phyloP scores from a whole-genome alignment of 305 asterid genomes.

The Fraxinus greggii region DNA sequence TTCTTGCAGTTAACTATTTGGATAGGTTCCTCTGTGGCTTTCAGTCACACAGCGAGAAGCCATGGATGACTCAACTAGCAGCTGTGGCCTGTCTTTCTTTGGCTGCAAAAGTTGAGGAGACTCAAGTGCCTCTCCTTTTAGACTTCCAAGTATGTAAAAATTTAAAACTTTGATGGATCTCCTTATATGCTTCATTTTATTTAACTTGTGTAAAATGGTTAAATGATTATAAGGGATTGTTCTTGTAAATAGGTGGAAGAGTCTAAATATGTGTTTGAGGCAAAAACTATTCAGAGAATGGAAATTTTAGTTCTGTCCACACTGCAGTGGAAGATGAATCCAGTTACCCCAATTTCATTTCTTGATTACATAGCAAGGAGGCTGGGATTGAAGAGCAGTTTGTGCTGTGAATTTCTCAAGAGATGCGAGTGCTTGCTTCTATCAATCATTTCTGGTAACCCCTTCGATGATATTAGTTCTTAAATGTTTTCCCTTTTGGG shows the following conservation, averaged over 20 bases:
- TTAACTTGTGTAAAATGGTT: background rate
- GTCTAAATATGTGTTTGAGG: slow-evolving; percentile 53
- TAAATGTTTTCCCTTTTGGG: background rate
- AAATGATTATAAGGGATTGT: slow-evolving; percentile 21
- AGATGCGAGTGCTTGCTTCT: slow-evolving; percentile 64
- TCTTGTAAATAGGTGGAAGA: slow-evolving; percentile 55
- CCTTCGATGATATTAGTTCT: background rate
- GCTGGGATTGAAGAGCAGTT: slow-evolving; percentile 37
- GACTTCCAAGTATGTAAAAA: slow-evolving; percentile 63
- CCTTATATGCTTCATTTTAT: background rate
- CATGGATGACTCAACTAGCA: slow-evolving; percentile 76
- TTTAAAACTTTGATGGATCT: slow-evolving; percentile 7
- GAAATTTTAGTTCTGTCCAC: slow-evolving; percentile 67
- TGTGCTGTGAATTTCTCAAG: slow-evolving; percentile 44
- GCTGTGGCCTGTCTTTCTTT: slow-evolving; percentile 75
- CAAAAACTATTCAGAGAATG: slow-evolving; percentile 71
- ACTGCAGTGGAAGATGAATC: slow-evolving; percentile 83
- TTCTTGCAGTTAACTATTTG: slow-evolving; percentile 75
- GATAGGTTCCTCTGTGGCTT: slow-evolving; percentile 50
- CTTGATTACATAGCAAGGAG: slow-evolving; percentile 53
- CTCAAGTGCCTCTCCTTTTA: slow-evolving; percentile 60
- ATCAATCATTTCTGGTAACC: slow-evolving; percentile 52
- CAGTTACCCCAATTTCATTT: slow-evolving; percentile 71
- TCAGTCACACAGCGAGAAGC: slow-evolving; percentile 41
- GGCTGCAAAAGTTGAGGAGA: slow-evolving; percentile 78